These are phyloP conservation scores for Glycine soja DNA, from an alignment of 306 rosid genomes.

Conservation along the genomic window DNA sequence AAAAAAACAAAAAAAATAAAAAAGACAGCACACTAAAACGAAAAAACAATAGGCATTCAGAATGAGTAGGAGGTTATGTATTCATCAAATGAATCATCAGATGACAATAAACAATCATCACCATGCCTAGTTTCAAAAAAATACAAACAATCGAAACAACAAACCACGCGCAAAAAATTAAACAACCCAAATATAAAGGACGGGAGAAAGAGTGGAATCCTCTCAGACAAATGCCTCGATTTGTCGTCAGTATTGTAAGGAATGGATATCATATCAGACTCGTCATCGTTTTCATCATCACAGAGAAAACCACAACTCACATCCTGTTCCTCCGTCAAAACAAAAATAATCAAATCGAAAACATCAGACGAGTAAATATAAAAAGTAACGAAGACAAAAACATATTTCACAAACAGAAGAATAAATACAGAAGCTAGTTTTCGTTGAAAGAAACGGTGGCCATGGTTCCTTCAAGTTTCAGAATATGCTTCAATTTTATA, in stretches of 20 bases:
- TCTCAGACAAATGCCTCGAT: constrained; percentile 98
- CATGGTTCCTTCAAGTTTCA: rapidly evolving
- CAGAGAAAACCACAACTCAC: constrained; percentile 55
- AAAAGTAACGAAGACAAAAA: not conserved
- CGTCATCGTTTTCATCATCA: constrained; percentile 88
- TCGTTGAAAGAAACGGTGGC: not conserved
- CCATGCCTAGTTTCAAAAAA: constrained; percentile 44
- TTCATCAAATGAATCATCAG: constrained; percentile 60
- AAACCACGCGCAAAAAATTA: not conserved
- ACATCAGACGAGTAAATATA: not conserved
- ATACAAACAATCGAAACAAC: no score
- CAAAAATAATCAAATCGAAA: not conserved
- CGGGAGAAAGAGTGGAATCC: constrained; percentile 41
- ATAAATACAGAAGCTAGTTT: not conserved
- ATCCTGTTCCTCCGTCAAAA: not conserved
- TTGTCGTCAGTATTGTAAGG: constrained; percentile 69
- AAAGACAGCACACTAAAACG: not conserved
- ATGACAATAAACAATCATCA: constrained; percentile 54
- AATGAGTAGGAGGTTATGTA: constrained; percentile 80
- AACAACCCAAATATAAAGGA: not conserved
- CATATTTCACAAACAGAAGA: not conserved
- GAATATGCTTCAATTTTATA: constrained; percentile 28
- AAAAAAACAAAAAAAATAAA: not conserved
- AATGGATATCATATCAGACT: constrained; percentile 84
- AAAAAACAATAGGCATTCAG: constrained; percentile 62